Conservation (phyloP, 179 eudicot genomes). For the Beta corolliflora region DNA sequence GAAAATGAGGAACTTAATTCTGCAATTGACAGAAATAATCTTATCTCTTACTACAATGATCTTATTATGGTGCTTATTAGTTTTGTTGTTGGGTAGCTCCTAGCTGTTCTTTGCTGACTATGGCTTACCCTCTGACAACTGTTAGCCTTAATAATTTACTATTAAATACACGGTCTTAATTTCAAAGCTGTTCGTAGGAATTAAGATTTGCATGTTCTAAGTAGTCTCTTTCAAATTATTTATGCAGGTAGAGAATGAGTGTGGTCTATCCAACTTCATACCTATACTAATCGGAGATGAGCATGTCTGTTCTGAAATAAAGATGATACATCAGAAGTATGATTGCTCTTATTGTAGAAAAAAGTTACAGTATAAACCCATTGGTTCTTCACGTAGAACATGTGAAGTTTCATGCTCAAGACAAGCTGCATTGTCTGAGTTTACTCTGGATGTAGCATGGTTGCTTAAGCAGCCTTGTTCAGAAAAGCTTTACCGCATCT, state of each 20-base stretch:
- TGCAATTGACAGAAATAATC: neutral
- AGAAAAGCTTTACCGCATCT: constrained; percentile 42
- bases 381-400: constrained; percentile 32
- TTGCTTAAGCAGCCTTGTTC: constrained; percentile 64
- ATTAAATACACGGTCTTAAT: neutral
- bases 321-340: constrained; percentile 55
- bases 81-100: neutral
- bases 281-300: constrained; percentile 76
- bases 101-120: neutral
- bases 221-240: neutral
- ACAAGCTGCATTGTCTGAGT: constrained; percentile 57
- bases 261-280: constrained; percentile 86
- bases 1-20: neutral
- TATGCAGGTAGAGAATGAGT: constrained; percentile 85
- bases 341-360: constrained; percentile 38
- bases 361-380: constrained; percentile 29
- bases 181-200: neutral
- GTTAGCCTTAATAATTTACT: neutral
- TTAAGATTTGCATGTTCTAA: neutral
- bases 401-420: constrained; percentile 51
- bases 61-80: neutral
- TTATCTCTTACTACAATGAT: neutral
- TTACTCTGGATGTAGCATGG: constrained; percentile 79
- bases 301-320: constrained; percentile 75
- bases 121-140: neutral